Percentiles rank a stretch among this genome's conserved stretches.
These are phyloP conservation scores for Peniophora sp. DNA, from an alignment of 1,284 basidiomycete genomes.

Conservation along the genomic window DNA sequence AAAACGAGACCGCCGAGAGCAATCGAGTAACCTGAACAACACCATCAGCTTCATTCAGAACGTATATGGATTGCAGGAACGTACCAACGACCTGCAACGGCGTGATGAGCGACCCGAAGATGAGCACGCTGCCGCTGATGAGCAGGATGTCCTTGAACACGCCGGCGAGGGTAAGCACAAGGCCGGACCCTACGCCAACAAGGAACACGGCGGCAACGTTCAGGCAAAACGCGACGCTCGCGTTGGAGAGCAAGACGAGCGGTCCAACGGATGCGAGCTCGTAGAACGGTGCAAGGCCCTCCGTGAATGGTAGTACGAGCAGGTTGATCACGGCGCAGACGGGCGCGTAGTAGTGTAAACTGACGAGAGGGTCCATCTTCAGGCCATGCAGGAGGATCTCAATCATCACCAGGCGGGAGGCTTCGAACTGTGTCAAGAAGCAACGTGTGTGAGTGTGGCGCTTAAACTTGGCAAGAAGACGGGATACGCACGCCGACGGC, in stretches of 20 bases:
- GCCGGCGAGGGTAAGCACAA: slow-evolving; percentile 90
- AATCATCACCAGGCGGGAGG: slow-evolving; percentile 92
- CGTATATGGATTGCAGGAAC: slow-evolving; percentile 15
- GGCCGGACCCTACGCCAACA: slow-evolving; percentile 80
- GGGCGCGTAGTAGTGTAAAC: slow-evolving; percentile 94
- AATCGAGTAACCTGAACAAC: slow-evolving; percentile 60
- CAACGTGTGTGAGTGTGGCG: no score
- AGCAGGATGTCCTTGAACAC: slow-evolving; percentile 96
- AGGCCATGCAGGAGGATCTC: slow-evolving; percentile 91
- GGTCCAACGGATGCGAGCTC: slow-evolving; percentile 67
- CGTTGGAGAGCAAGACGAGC: slow-evolving; percentile 79
- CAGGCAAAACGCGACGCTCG: slow-evolving; percentile 81
- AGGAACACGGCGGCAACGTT: slow-evolving; percentile 95
- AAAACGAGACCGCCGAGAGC: slow-evolving; percentile 75
- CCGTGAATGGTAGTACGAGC: slow-evolving; percentile 77
- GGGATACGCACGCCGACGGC: slow-evolving; percentile 60
- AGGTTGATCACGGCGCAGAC: slow-evolving; percentile 92
- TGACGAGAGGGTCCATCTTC: slow-evolving; percentile 96
- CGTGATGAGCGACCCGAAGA: slow-evolving; percentile 77
- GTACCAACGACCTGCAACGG: slow-evolving; percentile 81
- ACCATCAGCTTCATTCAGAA: neutral
- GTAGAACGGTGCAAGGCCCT: slow-evolving; percentile 85
- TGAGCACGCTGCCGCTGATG: slow-evolving; percentile 81
- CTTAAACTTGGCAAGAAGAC: neutral
- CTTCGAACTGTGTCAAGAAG: slow-evolving; percentile 59